Conservation (phyloP, 2,329 filamentous ascomycete species). For the Ophiostoma fasciatum region DNA sequence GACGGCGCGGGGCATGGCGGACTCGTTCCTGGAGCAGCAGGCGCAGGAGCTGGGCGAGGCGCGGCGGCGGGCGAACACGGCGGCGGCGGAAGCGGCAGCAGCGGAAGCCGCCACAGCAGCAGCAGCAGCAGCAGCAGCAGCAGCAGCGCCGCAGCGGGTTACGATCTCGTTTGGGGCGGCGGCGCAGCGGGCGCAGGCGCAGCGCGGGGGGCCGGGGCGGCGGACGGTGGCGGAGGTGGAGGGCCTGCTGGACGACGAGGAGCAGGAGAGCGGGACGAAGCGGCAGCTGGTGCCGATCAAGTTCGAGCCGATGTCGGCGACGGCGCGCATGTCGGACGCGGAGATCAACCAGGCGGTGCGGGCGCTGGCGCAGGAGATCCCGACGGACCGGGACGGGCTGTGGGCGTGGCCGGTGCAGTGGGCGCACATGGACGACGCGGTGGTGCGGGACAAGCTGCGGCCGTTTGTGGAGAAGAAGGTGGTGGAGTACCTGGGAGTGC, state of each 20-base stretch:
- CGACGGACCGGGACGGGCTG: conserved; percentile 67
- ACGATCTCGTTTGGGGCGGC: conserved; percentile 87
- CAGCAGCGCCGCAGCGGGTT: conserved; percentile 57
- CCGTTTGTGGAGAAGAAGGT: conserved; percentile 98
- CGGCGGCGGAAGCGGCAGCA: not conserved
- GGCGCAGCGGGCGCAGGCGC: conserved; percentile 54
- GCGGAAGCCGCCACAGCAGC: conserved; percentile 20
- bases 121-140: not conserved
- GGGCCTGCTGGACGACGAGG: conserved; percentile 86
- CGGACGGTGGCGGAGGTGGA: conserved; percentile 89
- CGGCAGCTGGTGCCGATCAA: conserved; percentile 71
- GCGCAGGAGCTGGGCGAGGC: conserved; percentile 53
- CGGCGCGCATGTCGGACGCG: conserved; percentile 63
- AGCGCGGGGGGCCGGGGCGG: conserved; percentile 41
- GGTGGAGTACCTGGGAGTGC: conserved; percentile 87
- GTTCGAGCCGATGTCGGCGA: conserved; percentile 55
- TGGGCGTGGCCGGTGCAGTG: conserved; percentile 92
- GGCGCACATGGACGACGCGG: conserved; percentile 71
- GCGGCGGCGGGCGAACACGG: not conserved
- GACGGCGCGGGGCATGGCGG: conserved; percentile 68
- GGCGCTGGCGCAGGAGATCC: conserved; percentile 78
- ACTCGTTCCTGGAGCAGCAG: conserved; percentile 78
- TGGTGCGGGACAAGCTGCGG: conserved; percentile 72
- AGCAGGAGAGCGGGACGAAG: conserved; percentile 53
- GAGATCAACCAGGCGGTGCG: conserved; percentile 71